Evolutionary conservation across 164 flowering plant species (phyloP).

Genomic region (Kingdonia uniflora): DNA sequence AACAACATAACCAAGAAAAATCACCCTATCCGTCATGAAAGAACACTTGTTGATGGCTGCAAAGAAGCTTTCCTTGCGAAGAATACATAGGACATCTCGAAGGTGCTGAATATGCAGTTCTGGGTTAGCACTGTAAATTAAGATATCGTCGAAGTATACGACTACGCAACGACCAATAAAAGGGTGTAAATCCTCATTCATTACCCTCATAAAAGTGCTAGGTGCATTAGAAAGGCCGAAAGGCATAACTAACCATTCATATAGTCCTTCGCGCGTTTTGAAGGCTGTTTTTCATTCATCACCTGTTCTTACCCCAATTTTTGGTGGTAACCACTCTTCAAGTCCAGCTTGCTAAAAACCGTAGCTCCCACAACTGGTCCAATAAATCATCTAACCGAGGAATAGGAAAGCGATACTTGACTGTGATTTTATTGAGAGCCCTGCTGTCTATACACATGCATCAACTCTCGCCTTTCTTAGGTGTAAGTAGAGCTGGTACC

Average conservation of each 20-base stretch:
- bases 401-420: not conserved
- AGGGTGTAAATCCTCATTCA: not conserved
- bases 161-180: not conserved
- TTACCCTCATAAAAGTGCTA: not conserved
- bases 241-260: slow-evolving; percentile 2
- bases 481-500: not conserved
- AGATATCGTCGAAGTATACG: slow-evolving; percentile 7
- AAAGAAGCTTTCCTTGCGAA: not conserved
- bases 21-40: not conserved
- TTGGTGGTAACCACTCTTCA: not conserved
- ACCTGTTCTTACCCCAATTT: not conserved
- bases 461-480: not conserved
- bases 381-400: not conserved
- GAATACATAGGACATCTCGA: not conserved
- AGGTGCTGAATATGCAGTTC: not conserved
- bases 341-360: not conserved
- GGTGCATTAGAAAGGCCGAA: slow-evolving; percentile 1
- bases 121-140: not conserved
- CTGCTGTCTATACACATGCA: not conserved
- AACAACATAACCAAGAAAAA: slow-evolving; percentile 3
- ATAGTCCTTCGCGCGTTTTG: not conserved
- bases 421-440: not conserved
- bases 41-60: not conserved
- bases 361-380: not conserved
- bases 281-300: slow-evolving; percentile 1